These are phyloP conservation scores for Stachybotrys chartarum DNA, from an alignment of 2,329 filamentous ascomycete species.

Conservation along the genomic window DNA sequence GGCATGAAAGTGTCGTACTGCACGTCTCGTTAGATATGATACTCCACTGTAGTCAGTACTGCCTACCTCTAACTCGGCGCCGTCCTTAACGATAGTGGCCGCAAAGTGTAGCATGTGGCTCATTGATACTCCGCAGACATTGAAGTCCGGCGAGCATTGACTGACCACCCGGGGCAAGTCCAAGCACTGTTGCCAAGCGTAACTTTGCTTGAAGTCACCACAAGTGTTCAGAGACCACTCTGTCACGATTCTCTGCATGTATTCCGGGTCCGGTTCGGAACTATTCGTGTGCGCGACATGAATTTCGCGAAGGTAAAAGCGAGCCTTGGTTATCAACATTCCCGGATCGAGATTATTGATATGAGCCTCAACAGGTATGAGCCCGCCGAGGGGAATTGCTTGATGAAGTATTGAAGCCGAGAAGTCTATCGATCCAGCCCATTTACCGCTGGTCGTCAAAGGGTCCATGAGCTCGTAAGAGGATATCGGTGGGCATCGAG, in stretches of 20 bases:
- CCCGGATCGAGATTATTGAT: neutral
- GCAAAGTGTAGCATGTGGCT: slow-evolving; percentile 2
- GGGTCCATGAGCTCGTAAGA: slow-evolving; percentile 4
- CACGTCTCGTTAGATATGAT: neutral
- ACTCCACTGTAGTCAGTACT: neutral
- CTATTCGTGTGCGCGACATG: neutral
- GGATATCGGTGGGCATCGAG: neutral
- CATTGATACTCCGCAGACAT: neutral
- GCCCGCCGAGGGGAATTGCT: slow-evolving; percentile 1
- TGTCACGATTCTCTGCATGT: neutral
- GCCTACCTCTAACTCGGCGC: neutral
- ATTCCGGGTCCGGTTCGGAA: neutral
- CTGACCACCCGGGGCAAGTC: slow-evolving; percentile 1
- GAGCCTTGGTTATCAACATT: neutral
- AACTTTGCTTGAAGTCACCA: neutral
- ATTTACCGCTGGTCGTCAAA: neutral
- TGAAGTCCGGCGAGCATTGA: slow-evolving; percentile 2
- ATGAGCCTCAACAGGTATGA: slow-evolving; percentile 1
- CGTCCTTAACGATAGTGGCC: neutral
- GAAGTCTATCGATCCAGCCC: neutral
- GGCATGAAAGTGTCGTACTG: slow-evolving; percentile 1
- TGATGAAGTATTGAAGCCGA: neutral
- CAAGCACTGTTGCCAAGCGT: slow-evolving; percentile 1
- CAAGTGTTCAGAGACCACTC: neutral
- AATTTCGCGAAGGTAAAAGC: slow-evolving; percentile 1